Percentiles rank a stretch among this genome's conserved stretches.
Conservation (phyloP, 2,329 filamentous ascomycete species). For the Fusarium sp. region DNA sequence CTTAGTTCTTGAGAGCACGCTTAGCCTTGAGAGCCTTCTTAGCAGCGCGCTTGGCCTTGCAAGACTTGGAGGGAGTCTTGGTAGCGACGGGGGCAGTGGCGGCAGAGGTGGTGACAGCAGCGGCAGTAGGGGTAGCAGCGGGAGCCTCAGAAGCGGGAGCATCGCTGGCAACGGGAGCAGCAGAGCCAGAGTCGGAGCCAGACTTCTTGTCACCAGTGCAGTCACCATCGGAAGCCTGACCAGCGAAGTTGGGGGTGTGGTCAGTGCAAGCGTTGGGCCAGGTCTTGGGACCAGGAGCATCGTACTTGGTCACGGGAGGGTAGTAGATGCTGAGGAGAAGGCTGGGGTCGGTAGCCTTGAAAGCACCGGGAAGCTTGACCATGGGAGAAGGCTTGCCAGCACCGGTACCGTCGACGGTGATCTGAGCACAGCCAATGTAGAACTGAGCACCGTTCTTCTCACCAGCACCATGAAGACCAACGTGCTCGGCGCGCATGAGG, state of each 20-base stretch:
- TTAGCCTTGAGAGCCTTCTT: slow-evolving; percentile 24
- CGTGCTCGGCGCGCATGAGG: slow-evolving; percentile 54
- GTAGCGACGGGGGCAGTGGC: slow-evolving; percentile 33
- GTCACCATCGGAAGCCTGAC: slow-evolving; percentile 51
- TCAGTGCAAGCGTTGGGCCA: slow-evolving; percentile 54
- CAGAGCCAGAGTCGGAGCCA: slow-evolving; percentile 39
- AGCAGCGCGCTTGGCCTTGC: slow-evolving; percentile 42
- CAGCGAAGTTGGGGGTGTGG: slow-evolving; percentile 53
- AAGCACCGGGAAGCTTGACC: slow-evolving; percentile 52
- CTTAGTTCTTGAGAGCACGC: slow-evolving; percentile 14
- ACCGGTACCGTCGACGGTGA: slow-evolving; percentile 50
- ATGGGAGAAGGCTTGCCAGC: slow-evolving; percentile 44
- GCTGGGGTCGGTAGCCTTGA: slow-evolving; percentile 50
- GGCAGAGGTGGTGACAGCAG: slow-evolving; percentile 2
- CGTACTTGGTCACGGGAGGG: slow-evolving; percentile 50
- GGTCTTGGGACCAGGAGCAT: slow-evolving; percentile 49
- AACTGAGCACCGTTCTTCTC: slow-evolving; percentile 52
- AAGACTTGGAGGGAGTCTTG: slow-evolving; percentile 28
- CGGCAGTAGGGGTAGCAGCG: slow-evolving; percentile 5
- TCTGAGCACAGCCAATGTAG: slow-evolving; percentile 54
- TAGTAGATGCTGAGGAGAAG: slow-evolving; percentile 53
- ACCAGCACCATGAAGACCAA: slow-evolving; percentile 52
- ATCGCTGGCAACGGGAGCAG: slow-evolving; percentile 20
- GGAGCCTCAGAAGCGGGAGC: slow-evolving; percentile 32
- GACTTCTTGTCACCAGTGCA: slow-evolving; percentile 49